Evolutionary conservation across 164 flowering plant genomes (phyloP).

Genomic region (Kingdonia uniflora): DNA sequence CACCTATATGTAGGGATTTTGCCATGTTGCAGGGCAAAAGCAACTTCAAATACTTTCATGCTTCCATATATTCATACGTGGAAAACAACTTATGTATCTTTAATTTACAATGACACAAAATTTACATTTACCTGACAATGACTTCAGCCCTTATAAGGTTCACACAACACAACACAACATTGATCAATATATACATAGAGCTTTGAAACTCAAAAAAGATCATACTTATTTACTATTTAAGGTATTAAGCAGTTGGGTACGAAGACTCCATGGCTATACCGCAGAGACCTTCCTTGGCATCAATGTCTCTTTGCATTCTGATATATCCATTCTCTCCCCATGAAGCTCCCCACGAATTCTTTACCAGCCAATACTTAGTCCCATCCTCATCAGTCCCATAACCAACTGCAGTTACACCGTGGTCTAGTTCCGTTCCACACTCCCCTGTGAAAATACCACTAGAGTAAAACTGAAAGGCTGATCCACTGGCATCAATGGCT

Average conservation of each 20-base stretch:
- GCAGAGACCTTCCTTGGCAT: slow-evolving; percentile 18
- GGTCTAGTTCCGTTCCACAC: slow-evolving; percentile 11
- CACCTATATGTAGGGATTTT: no score
- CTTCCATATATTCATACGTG: no score
- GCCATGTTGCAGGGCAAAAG: no score
- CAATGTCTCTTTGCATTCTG: slow-evolving; percentile 12
- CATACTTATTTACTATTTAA: no score
- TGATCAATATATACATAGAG: no score
- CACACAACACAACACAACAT: no score
- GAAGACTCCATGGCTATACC: slow-evolving; percentile 22
- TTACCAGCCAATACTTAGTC: slow-evolving; percentile 22
- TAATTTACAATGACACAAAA: no score
- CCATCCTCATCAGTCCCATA: slow-evolving; percentile 17
- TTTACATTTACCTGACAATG: no score
- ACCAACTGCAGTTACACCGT: slow-evolving; percentile 21
- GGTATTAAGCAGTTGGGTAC: slow-evolving; percentile 20
- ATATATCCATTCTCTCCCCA: slow-evolving; percentile 11
- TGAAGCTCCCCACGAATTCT: slow-evolving; percentile 10
- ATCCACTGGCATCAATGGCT: slow-evolving; percentile 4
- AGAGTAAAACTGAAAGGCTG: slow-evolving; percentile 10
- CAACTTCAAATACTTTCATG: no score
- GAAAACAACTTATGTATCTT: no score
- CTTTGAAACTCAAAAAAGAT: no score
- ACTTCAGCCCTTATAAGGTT: no score
- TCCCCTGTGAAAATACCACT: slow-evolving; percentile 8